A percentile compares a stretch with the other conserved stretches of the same genome.
These are phyloP conservation scores for Diospyros lotus DNA, from an alignment of 148 eudicot genomes.

Conservation along the genomic window DNA sequence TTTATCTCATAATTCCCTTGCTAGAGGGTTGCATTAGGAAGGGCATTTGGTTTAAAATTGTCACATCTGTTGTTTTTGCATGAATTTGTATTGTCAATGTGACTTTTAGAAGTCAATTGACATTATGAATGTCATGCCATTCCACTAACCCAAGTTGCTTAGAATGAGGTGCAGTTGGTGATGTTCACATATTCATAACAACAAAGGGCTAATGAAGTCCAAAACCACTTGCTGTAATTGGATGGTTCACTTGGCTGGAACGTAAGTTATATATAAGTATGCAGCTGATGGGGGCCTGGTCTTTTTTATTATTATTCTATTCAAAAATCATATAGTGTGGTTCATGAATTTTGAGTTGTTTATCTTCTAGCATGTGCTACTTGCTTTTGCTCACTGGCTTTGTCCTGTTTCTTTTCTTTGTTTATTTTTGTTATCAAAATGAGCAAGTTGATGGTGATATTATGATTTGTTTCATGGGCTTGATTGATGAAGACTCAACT, in stretches of 20 bases:
- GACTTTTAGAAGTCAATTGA: too few relatives aligned
- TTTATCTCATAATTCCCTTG: too few relatives aligned
- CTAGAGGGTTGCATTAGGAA: too few relatives aligned
- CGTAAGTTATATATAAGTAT: not conserved
- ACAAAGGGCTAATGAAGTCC: not conserved
- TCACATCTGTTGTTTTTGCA: too few relatives aligned
- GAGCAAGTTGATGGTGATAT: constrained; percentile 16
- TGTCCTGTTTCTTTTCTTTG: not conserved
- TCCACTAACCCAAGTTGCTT: too few relatives aligned
- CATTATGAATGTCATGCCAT: too few relatives aligned
- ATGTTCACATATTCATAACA: too few relatives aligned
- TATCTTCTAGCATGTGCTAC: too few relatives aligned
- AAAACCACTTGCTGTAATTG: not conserved
- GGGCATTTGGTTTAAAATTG: too few relatives aligned
- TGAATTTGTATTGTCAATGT: too few relatives aligned
- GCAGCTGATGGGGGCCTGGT: too few relatives aligned
- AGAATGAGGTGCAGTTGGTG: too few relatives aligned
- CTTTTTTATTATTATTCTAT: not conserved
- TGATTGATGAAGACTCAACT: constrained; percentile 70
- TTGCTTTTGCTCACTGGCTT: not conserved
- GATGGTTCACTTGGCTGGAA: not conserved
- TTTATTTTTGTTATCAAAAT: not conserved
- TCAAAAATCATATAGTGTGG: not conserved
- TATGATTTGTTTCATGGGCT: constrained; percentile 13
- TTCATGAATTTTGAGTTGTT: not conserved